phyloP scores from a whole-genome alignment of 345 rosid genomes.

The Ailanthus altissimus region DNA sequence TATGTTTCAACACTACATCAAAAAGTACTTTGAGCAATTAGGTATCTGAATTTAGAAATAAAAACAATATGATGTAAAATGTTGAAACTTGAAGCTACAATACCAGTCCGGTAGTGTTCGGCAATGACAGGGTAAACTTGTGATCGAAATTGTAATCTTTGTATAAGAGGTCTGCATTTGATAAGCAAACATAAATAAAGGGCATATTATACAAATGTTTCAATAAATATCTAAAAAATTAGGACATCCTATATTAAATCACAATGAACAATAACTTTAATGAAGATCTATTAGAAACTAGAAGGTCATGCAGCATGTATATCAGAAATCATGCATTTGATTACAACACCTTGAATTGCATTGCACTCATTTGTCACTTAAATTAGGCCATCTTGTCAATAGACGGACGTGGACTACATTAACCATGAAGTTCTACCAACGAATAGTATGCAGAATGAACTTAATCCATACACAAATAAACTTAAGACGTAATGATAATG shows the following conservation, averaged over 20 bases:
- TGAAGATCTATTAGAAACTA: no score
- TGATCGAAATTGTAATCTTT: slow-evolving; percentile 79
- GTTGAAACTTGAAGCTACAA: slow-evolving; percentile 21
- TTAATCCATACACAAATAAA: no score
- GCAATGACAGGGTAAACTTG: slow-evolving; percentile 64
- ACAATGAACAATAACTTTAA: not conserved
- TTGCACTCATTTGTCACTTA: no score
- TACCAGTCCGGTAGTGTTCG: slow-evolving; percentile 66
- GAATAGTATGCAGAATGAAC: no score
- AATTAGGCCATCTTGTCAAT: no score
- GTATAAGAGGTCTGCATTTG: slow-evolving; percentile 62
- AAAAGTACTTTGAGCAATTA: not conserved
- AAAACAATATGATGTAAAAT: not conserved
- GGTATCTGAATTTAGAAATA: not conserved
- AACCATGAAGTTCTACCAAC: no score
- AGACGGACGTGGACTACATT: no score
- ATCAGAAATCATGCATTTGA: not conserved
- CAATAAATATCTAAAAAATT: not conserved
- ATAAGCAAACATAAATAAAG: slow-evolving; percentile 13
- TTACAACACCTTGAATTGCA: not conserved
- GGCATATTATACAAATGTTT: not conserved
- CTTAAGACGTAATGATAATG: no score
- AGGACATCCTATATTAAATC: not conserved
- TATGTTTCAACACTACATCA: not conserved
- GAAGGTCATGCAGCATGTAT: not conserved